Evolutionary conservation across 2,329 filamentous ascomycete species (phyloP), one percentile per base, ranked within the genome.

Genomic region (Apiospora malaysiana): DNA sequence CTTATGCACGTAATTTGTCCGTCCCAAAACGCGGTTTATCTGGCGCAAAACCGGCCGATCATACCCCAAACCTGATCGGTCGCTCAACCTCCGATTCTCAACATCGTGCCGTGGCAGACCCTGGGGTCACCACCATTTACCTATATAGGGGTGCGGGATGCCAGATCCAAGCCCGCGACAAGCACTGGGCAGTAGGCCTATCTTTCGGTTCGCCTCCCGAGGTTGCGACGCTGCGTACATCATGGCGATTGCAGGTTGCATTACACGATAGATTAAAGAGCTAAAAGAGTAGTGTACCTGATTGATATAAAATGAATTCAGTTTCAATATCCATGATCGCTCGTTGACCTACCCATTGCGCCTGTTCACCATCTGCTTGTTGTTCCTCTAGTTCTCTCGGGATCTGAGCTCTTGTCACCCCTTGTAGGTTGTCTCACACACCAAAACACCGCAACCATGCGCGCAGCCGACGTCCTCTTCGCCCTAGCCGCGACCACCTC

Each of bases 101-200:
- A 59, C 27, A 9, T n/a, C 27, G n/a, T n/a, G 25, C 51, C 51
- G 27, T 59, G 51, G 51, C 51, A 59, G 21, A 7, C 21, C 27
- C 4, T 37, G 27, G 9, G 51, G 27, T 21, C 51, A 37, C 51
- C 51, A 59, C 51, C 27, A 59, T 37, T 59, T 59, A 59, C 51
- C 51, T 59, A 59, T 59, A 59, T 59, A 59, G 49, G 51, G 32
- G 27, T 27, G 51, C 27, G 51, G 51, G 51, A 59, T 37, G 18
- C 51, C 51, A 21, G 2, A 21, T 37, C 51, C 51, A 59, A 59
- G 51, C 25, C 51, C 51, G 51, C 16, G 51, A 37, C 51, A 59
- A 59, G 51, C 51, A 21, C 51, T 59, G 51, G 51, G 51, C 51
- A 1, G 27, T 37, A 27, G 51, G 10, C 10, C 27, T 21, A 7